Base-by-base conservation (phyloP, 2,329 filamentous ascomycete genomes). In the Alternaria conjuncta region DNA sequence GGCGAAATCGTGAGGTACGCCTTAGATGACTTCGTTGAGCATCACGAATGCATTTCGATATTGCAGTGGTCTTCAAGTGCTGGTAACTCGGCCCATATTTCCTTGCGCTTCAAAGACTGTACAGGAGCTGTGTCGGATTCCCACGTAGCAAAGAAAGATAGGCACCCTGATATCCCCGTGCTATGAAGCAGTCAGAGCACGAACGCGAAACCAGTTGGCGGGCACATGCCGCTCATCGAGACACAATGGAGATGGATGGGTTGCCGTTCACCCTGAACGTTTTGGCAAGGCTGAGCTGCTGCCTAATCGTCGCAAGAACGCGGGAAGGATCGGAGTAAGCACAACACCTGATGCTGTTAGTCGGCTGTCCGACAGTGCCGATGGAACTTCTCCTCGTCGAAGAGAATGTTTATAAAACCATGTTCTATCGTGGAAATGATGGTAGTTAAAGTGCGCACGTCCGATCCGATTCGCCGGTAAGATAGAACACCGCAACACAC, bases 271-370 rank as follows among this genome's bases (percentile, higher is more conserved):
- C 7, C 20, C 4, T 23, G 25, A 15, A 6, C 8, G 18, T 53
- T 41, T 6, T 8, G 7, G 15, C 3, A 15, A 23, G 9, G 18
- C 20, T 18, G 15, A 13, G 57, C 25, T 61, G 58, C 13, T 61
- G 45, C 58, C 58, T 57, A 32, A 32, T 12, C 13, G n/a, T 18
- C 23, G 18, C 7, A 18, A 44, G 13, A 12, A 23, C 20, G 46
- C 54, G 54, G 59, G 21, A 51, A n/a, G n/a, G 26, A 26, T 23
- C 59, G 54, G 54, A 53, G 46, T 23, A 51, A 32, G 45, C 20
- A 18, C 18, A 41, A 26, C 20, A 41, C 7, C 12, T 21, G 46
- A 53, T 26, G 54, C 26, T 55, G 55, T 23, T 36, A 4, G 26
- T 44, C 54, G 59, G 59, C n/a, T 30, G 20, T 36, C 46, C 32